Evolutionary conservation across 371 early-diverging fungal genomes (phyloP).

Genomic region (Cokeromyces recurvatus): DNA sequence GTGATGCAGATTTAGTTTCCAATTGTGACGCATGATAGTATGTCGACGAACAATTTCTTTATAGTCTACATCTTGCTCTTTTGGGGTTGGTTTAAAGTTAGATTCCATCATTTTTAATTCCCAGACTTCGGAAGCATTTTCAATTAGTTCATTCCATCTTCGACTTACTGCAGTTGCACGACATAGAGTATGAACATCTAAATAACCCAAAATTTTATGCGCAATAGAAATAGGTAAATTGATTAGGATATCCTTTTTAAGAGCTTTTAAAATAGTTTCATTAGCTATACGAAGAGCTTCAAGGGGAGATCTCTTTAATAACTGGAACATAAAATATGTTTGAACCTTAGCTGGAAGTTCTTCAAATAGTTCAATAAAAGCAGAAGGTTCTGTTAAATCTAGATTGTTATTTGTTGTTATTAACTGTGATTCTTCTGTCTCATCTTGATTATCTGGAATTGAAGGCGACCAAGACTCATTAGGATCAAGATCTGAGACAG

Average conservation of each 20-base stretch:
- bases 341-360: constrained; percentile 26
- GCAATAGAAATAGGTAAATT: constrained; percentile 75
- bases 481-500: constrained; percentile 21
- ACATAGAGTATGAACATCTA: constrained; percentile 78
- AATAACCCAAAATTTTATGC: constrained; percentile 68
- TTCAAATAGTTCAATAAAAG: constrained; percentile 32
- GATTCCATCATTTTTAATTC: constrained; percentile 46
- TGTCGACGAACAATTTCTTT: constrained; percentile 79
- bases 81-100: constrained; percentile 28
- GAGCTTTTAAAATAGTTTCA: constrained; percentile 71
- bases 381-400: not conserved
- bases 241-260: constrained; percentile 84
- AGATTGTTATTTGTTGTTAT: not conserved
- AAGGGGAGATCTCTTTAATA: constrained; percentile 36
- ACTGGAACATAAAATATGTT: constrained; percentile 37
- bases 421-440: not conserved
- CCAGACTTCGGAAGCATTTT: constrained; percentile 67
- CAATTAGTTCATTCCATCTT: constrained; percentile 75
- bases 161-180: constrained; percentile 76
- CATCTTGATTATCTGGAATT: not conserved
- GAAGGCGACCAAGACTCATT: constrained; percentile 2
- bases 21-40: constrained; percentile 76
- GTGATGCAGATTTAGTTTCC: constrained; percentile 70
- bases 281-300: constrained; percentile 79
- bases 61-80: constrained; percentile 31